Evolutionary conservation across 225 moss, liverwort and hornwort genomes (phyloP), one percentile per base, ranked within the genome.

Genomic region (Straminergon stramineum): DNA sequence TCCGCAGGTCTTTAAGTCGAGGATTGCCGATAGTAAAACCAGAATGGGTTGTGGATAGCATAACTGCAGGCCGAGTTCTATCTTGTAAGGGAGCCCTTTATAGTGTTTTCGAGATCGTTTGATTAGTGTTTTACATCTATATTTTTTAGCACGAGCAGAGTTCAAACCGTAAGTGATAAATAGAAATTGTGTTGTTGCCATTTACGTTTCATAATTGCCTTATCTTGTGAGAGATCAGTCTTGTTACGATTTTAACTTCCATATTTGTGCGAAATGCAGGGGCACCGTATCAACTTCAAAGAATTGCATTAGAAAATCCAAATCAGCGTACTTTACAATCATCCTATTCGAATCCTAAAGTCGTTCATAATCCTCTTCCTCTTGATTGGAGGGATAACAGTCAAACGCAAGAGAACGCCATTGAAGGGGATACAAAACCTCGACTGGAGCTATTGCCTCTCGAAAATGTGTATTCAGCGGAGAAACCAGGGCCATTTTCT

Each of bases 1-100:
- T 90, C 43, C 90, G 86, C 91, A 99, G 99, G 92, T 93, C 96
- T 87, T 90, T 97, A 87, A 99, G 99, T 95, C 95, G 96, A 92
- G 99, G 99, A 82, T 87, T 99, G 87, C 99, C 99, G 62, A 99
- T 99, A 84, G 95, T 99, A 85, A 96, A 94, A 93, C 97, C 99
- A 52, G 95, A 95, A 85, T 99, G 99, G 99, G 93, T 99, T 84
- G 97, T 99, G 85, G 96, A 99, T 91, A 96, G 99, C 83, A 95
- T 99, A 83, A 90, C 93, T 89, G 97, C 94, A 83, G 91, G 91
- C 73, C 97, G 92, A 95, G 90, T 97, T 65, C 93, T 99, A 89
- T 88, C 97, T 86, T 99, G 99, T 99, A 90, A 96, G 95, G 86
- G 35, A 67, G 30, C 64, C 79, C 62, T 74, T 79, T 2, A 20